Base-by-base conservation (phyloP, 1,139 yeast species). In the Pichia sp. region DNA sequence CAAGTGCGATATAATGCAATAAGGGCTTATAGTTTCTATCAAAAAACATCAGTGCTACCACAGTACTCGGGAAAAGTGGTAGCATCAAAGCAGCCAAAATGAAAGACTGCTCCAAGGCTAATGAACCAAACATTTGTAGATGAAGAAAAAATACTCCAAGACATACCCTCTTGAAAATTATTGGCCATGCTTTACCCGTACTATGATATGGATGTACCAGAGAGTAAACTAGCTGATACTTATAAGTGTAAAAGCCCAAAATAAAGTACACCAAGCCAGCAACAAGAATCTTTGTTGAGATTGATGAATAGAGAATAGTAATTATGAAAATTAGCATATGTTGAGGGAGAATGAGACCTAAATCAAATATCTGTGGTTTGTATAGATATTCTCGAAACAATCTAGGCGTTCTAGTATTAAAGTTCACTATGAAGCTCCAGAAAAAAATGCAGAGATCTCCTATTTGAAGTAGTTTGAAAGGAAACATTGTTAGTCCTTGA, bases 401-500 rank as follows among this genome's bases (percentile, higher is more conserved):
- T 56, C 87, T 68, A 2, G 88, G 86, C 0, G 88, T 83, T 58
- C 69, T 70, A 47, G 53, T 58, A 18, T 54, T 50, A 39, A 71
- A 72, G 51, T 79, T 73, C 62, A 73, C 67, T 51, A 74, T 69
- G 57, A 73, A 66, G 37, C 75, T 72, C 62, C 74, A 76, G 56
- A 70, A 66, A 46, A 79, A 61, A 28, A 76, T 68, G 46, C 72
- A 69, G 47, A 78, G 66, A 53, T 75, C 77, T 43, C 79, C 74
- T 39, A 82, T 69, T 61, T 83, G 76, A 46, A 89, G 70, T 39
- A 88, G 69, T 52, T 87, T 80, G 57, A 87, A 82, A 1, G 96
- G 96, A 64, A 85, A 85, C 78, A 89, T 85, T 1, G 93, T 95
- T 41, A 88, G 68, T 0, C 96, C 96, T 66, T 88, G 96, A 41